Percentiles rank a stretch among this genome's conserved stretches.
phyloP scores from a whole-genome alignment of 2,329 filamentous ascomycete species.

The Thelonectria olida region DNA sequence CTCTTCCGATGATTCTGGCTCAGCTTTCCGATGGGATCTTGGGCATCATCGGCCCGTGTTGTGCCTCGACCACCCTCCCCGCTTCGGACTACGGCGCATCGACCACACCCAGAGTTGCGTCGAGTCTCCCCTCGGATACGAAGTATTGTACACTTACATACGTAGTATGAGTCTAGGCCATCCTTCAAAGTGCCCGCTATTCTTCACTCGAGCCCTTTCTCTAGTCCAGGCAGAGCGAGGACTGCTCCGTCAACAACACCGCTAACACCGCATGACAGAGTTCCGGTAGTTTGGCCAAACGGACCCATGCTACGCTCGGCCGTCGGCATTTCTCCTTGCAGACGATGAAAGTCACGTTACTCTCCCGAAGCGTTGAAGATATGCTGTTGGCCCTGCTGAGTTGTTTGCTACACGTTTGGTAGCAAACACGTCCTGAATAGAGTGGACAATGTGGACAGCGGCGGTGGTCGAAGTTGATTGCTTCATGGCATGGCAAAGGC shows the following conservation, averaged over 20 bases:
- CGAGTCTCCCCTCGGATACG: background rate
- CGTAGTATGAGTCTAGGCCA: background rate
- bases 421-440: constrained; percentile 9
- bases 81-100: constrained; percentile 1
- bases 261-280: constrained; percentile 13
- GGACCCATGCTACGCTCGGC: constrained; percentile 11
- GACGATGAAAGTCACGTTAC: constrained; percentile 37
- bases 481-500: constrained; percentile 23
- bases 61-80: constrained; percentile 1
- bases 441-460: constrained; percentile 6
- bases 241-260: background rate
- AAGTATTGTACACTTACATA: background rate
- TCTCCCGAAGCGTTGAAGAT: background rate
- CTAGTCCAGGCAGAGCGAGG: background rate
- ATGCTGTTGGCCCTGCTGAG: background rate
- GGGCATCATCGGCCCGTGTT: background rate
- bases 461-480: constrained; percentile 30
- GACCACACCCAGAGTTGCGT: background rate
- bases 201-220: background rate
- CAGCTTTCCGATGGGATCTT: background rate
- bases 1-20: background rate
- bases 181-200: background rate
- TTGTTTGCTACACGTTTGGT: background rate
- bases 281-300: constrained; percentile 15
- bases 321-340: constrained; percentile 30